Conservation (phyloP, 345 rosid genomes). For the Carallia pectinifolia region DNA sequence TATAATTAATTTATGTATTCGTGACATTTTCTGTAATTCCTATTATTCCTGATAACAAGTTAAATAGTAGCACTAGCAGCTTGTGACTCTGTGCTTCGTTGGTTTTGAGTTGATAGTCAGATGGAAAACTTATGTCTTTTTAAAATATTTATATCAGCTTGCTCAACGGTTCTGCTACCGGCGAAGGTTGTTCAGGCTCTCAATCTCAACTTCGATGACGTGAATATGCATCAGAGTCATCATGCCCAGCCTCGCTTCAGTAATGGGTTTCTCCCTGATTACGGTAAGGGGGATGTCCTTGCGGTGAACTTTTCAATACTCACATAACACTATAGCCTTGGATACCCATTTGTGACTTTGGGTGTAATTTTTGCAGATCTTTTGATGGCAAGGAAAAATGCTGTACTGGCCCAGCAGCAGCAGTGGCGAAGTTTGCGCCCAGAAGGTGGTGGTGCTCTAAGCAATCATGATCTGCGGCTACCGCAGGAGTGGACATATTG, state of each 20-base stretch:
- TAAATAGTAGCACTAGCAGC: too few species aligned
- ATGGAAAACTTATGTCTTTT: too few species aligned
- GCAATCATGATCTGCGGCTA: slow-evolving; percentile 38
- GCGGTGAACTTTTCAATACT: too few species aligned
- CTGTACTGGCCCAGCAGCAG: slow-evolving; percentile 25
- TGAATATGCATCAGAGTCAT: background rate
- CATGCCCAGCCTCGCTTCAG: slow-evolving; percentile 27
- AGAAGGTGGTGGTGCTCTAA: slow-evolving; percentile 16
- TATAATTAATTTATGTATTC: background rate
- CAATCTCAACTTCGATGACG: slow-evolving; percentile 14
- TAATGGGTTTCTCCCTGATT: slow-evolving; percentile 23
- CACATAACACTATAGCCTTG: too few species aligned
- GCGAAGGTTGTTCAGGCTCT: slow-evolving; percentile 27
- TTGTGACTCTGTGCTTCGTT: too few species aligned
- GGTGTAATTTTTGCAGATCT: slow-evolving; percentile 24
- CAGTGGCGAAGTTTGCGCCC: slow-evolving; percentile 28
- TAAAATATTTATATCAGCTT: background rate
- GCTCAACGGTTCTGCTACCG: slow-evolving; percentile 15
- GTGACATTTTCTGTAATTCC: too few species aligned
- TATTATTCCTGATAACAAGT: too few species aligned
- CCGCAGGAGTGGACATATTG: slow-evolving; percentile 74
- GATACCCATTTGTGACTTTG: background rate
- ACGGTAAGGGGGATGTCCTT: slow-evolving; percentile 22
- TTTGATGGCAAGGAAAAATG: slow-evolving; percentile 42
- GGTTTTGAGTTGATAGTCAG: too few species aligned